Evolutionary conservation across 140 eudicot species (phyloP), one percentile per base, ranked within the genome.

Genomic region (Senecio squalidus): DNA sequence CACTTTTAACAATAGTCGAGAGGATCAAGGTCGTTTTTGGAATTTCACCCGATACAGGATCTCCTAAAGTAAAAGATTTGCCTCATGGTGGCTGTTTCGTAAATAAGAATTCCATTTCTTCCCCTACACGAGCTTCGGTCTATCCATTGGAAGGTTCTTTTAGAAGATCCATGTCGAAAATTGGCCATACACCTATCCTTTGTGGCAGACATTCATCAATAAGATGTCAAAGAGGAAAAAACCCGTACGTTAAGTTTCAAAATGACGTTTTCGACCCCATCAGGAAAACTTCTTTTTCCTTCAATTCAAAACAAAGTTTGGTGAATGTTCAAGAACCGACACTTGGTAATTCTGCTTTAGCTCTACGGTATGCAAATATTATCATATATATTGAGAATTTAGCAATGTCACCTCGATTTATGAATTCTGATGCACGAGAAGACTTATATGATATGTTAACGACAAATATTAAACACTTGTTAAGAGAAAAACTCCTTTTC

Each of bases 401-500:
- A 43, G 86, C 89, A 51, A 73, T 77, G 43, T 82, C 89, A 34
- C 96, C 95, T 56, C 87, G 82, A 61, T 68, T 63, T 73, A 77
- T 88, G 26, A 75, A 82, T 41, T 78, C 74, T 17, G 89, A 80
- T 74, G 85, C 90, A 22, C 78, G 96, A 75, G 93, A 84, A 25
- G 99, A 84, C 64, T 82, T 93, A 5, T 93, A 87, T 74, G 76
- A 71, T 39, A 81, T 87, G 99, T 47, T 93, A 60, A 83, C 99
- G 13, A 43, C 83, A 43, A 77, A 78, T 56, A 64, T 93, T 60
- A 82, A 74, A 69, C 70, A 76, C 49, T 53, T 72, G 30, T 39
- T 93, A 57, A 78, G 96, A 74, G 71, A 64, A 49, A 84, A 83
- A 67, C 76, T 93, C 2, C 14, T 75, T 38, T 76, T 75, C 23